Evolutionary conservation across 192 early-diverging fungal genomes (phyloP).

Genomic region (Podila verticillata): DNA sequence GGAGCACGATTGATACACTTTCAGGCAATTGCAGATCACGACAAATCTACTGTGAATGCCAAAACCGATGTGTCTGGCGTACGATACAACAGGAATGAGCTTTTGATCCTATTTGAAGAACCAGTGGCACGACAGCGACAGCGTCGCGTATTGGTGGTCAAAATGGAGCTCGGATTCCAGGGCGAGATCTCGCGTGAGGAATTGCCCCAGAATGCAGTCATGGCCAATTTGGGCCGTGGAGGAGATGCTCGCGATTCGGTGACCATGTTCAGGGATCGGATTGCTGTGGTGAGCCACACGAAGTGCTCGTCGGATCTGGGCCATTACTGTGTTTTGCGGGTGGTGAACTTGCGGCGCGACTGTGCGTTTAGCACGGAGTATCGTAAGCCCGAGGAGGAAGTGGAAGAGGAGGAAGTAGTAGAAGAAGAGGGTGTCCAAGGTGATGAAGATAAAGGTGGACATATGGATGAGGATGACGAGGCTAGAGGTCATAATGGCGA

Average conservation of each 20-base stretch:
- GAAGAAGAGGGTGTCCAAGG: not conserved
- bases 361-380: conserved; percentile 28
- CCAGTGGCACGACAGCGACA: conserved; percentile 21
- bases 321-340: conserved; percentile 29
- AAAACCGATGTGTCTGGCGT: no score
- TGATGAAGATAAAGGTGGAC: not conserved
- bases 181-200: conserved; percentile 3
- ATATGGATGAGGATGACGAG: not conserved
- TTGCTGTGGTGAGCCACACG: conserved; percentile 32
- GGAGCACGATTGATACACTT: conserved; percentile 20
- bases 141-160: conserved; percentile 15
- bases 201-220: conserved; percentile 1
- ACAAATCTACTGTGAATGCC: not conserved
- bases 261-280: conserved; percentile 33
- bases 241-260: conserved; percentile 40
- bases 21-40: conserved; percentile 22
- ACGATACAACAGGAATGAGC: conserved; percentile 15
- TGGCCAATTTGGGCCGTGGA: conserved; percentile 17
- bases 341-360: conserved; percentile 17
- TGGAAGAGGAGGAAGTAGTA: not conserved
- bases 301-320: conserved; percentile 25
- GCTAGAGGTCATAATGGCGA: not conserved
- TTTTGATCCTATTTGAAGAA: conserved; percentile 30
- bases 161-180: conserved; percentile 17
- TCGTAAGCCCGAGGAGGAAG: conserved; percentile 2